A percentile compares a stretch with the other conserved stretches of the same genome.
These are phyloP conservation scores for Kwoniella europaea DNA, from an alignment of 768 basidiomycete species.

Conservation along the genomic window DNA sequence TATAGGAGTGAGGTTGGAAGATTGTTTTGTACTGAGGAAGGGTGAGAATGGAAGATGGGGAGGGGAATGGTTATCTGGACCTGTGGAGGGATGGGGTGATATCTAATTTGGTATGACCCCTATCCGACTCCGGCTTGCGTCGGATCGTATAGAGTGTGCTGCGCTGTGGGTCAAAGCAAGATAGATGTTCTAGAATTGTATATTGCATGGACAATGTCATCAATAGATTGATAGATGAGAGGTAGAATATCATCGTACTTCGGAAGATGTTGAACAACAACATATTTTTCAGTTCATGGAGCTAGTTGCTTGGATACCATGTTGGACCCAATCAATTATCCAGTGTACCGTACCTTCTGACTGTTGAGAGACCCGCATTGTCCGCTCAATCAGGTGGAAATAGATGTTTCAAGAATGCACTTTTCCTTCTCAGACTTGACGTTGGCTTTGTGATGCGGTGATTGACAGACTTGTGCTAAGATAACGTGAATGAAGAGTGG, in stretches of 20 bases:
- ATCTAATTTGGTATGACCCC: constrained; percentile 3
- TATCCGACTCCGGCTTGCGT: too few relatives aligned
- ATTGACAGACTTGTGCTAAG: too few relatives aligned
- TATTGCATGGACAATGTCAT: not conserved
- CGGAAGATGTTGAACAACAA: not conserved
- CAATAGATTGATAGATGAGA: not conserved
- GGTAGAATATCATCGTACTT: not conserved
- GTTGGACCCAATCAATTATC: too few relatives aligned
- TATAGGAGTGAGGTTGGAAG: constrained; percentile 79
- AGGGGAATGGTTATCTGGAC: constrained; percentile 51
- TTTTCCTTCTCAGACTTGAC: too few relatives aligned
- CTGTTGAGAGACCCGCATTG: too few relatives aligned
- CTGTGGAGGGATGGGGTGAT: constrained; percentile 39
- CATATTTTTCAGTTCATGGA: too few relatives aligned
- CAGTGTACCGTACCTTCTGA: too few relatives aligned
- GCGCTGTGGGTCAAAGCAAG: too few relatives aligned
- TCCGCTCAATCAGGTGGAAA: too few relatives aligned
- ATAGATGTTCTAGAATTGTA: not conserved
- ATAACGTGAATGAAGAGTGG: not conserved
- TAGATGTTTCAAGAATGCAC: too few relatives aligned
- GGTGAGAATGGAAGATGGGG: constrained; percentile 35
- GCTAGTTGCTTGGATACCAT: too few relatives aligned
- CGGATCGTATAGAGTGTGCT: not conserved
- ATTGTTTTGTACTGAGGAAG: constrained; percentile 62
- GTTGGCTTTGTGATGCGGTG: too few relatives aligned